Conservation (phyloP, 2,329 filamentous ascomycete genomes). For the Colletotrichum simmondsii region DNA sequence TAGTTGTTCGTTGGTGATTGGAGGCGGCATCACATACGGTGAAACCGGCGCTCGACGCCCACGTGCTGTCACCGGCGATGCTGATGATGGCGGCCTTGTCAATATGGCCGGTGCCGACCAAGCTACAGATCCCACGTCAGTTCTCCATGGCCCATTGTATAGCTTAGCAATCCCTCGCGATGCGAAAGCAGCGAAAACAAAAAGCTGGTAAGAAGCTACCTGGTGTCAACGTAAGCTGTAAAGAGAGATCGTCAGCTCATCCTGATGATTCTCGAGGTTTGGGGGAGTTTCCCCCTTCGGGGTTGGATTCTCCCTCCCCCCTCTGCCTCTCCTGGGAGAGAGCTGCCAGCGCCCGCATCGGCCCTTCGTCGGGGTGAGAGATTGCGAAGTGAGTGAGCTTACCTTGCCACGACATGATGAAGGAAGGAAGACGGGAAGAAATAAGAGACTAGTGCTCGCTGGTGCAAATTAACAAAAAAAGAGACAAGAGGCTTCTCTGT, state of each 20-base stretch:
- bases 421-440: constrained; percentile 27
- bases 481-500: constrained; percentile 29
- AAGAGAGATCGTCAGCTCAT: constrained; percentile 42
- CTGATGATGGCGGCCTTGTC: constrained; percentile 90
- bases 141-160: neutral
- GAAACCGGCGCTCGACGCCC: constrained; percentile 79
- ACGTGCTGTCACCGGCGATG: constrained; percentile 80
- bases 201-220: constrained; percentile 48
- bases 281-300: constrained; percentile 19
- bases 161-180: constrained; percentile 1
- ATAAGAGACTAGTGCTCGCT: constrained; percentile 30
- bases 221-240: constrained; percentile 63
- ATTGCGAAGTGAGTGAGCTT: constrained; percentile 36
- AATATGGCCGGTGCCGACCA: constrained; percentile 81
- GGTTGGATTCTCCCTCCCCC: constrained; percentile 11
- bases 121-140: constrained; percentile 60
- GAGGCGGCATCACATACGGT: constrained; percentile 63
- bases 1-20: neutral
- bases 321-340: neutral
- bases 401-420: constrained; percentile 83
- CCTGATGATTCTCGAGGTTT: constrained; percentile 22
- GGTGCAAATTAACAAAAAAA: constrained; percentile 31
- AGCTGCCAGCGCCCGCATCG: constrained; percentile 10
- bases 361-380: constrained; percentile 21
- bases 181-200: neutral